Base-by-base conservation (phyloP, 441 rosid genomes). In the Flueggea neowawraea region DNA sequence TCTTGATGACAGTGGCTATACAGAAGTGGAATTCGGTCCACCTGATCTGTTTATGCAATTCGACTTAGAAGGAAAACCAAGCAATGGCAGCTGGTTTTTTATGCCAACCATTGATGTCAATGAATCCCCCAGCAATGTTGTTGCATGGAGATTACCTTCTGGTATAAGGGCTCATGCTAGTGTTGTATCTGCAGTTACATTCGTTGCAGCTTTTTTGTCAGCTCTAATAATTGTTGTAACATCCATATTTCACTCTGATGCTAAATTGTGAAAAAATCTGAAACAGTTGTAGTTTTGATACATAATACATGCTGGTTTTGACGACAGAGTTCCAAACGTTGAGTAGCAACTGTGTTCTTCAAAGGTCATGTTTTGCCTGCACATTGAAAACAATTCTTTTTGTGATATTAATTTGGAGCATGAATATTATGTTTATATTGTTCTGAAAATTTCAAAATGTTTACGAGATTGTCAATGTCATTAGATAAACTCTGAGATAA, bases 61-160 rank as follows among this genome's bases (percentile, higher is more conserved):
- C 74, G 53, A 60, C 63, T 52, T 52, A 6, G 70, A 73, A 59
- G 73, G 66, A 61, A 58, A 51, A 16, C 65, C 7, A 43, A 68
- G 32, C 43, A 58, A 66, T 10, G 64, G 73, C 50, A 67, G 82
- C 41, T 87, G 88, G 68, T 52, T 76, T 39, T 73, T 79, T 55
- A 31, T 68, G 70, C 77, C 81, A 36, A 64, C 62, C 14, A 14
- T 31, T 12, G 76, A 68, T 44, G 5, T 43, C 58, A 57, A 54
- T 0, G 69, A 72, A 58, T 54, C 64, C 6, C 62, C 57, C 60
- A 58, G 45, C 11, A 69, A 43, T 6, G 52, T 63, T 62, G 76
- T 79, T 36, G 60, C 72, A 50, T 95, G 97, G 98, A 78, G 71
- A 47, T 76, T 95, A 54, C 95, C 98, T 54, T 73, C 83, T 1